phyloP scores from a whole-genome alignment of 768 basidiomycete species.

The Tubosaeta sp. region DNA sequence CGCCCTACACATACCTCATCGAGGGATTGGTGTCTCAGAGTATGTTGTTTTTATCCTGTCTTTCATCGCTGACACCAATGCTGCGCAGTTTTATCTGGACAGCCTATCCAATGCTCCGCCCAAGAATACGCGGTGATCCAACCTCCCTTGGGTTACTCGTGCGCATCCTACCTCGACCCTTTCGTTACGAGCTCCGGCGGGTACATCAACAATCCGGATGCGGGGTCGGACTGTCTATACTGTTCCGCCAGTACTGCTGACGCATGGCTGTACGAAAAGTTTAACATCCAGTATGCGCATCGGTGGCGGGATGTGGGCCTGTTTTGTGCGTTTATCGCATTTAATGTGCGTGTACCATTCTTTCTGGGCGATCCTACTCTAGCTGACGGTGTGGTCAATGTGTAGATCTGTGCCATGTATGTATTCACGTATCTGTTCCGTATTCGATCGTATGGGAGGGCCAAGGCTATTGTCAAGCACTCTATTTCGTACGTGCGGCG shows the following conservation, averaged over 20 bases:
- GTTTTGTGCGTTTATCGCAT: constrained; percentile 38
- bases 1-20: constrained; percentile 55
- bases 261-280: constrained; percentile 37
- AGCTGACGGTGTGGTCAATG: not conserved
- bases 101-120: constrained; percentile 50
- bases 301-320: constrained; percentile 48
- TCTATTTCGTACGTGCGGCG: not conserved
- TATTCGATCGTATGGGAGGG: constrained; percentile 30
- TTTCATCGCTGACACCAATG: not conserved
- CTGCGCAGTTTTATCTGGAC: constrained; percentile 45
- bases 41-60: constrained; percentile 24
- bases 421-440: constrained; percentile 56
- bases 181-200: constrained; percentile 44
- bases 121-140: constrained; percentile 57
- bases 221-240: constrained; percentile 40
- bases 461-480: not conserved
- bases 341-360: constrained; percentile 36
- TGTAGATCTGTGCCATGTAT: constrained; percentile 44
- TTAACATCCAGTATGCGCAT: constrained; percentile 58
- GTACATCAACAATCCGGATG: constrained; percentile 41
- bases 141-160: constrained; percentile 44
- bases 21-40: constrained; percentile 45
- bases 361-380: too few species aligned
- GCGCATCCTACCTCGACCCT: constrained; percentile 40
- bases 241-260: constrained; percentile 61